Evolutionary conservation across 495 filamentous ascomycete species (phyloP), one percentile per base, ranked within the genome.

Genomic region (Peziza echinospora): DNA sequence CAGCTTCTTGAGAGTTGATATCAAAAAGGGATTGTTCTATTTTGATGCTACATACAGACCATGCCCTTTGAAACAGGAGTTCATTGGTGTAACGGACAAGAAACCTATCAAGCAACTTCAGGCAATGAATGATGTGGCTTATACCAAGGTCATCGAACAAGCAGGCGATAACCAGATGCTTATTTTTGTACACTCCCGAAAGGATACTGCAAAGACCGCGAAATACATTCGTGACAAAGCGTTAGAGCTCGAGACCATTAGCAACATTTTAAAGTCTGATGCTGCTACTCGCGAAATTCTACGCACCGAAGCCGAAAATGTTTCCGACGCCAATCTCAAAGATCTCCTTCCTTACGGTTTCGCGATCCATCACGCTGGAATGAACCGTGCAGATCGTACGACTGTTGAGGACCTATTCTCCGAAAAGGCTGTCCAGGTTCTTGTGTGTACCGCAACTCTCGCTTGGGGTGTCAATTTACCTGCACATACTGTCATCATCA

Each of bases 101-200:
- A 99, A 99, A 55, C 82, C 89, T 16, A 99, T 96, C 66, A 99
- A 94, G 64, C 89, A 99, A 64, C 68, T 99, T 43, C 93, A 94
- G 71, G 91, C 80, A 0, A 99, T 99, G 89, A 99, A 99, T 51
- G 89, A 99, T 55, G 84, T 99, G 28, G 92, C 83, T 44, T 96
- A 99, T 60, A 91, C 77, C 41, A 99, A 99, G 60, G 86, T 96
- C 17, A 72, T 99, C 50, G 89, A 99, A 61, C 89, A 97, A 56
- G 89, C 94, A 21, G 87, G 86, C 1, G 73, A 76, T 44, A 78
- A 87, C 49, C 89, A 99, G 63, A 93, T 99, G 84, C 74, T 99
- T 39, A 87, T 99, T 43, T 99, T 99, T 54, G 89, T 96, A 17
- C 89, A 99, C 58, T 99, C 89, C 21, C 68, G 89, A 47, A 99